Base-by-base conservation (phyloP, 169 alveolate genomes). In the Plasmodium sp. region DNA sequence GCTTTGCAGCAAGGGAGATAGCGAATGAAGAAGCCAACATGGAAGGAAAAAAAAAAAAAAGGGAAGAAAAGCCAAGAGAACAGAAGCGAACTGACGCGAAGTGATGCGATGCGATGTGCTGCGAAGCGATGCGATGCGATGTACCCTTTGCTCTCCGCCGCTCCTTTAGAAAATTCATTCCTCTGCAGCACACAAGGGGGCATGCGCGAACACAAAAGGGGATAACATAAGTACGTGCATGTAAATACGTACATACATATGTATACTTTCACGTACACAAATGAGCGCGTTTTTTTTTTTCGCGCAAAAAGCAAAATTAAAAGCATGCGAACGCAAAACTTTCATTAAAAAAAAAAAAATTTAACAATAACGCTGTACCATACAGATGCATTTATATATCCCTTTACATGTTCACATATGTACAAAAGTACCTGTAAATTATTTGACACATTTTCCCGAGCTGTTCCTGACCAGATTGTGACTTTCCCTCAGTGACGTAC, bases 101-200 rank as follows among this genome's bases (percentile, higher is more conserved):
- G 27, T 27, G 10, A n/a, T 36, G 0, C 41, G 2, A 36, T 0
- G 41, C 1, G 41, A 36, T 36, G 41, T n/a, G n/a, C n/a, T n/a
- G n/a, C n/a, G n/a, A n/a, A n/a, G n/a, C 4, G 41, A 36, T 36
- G 5, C 41, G 2, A 36, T 36, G 41, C 41, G 41, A 36, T 45
- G 85, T 85, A 85, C 93, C 93, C 93, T 85, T 85, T 85, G 16
- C 84, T 85, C 93, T 85, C 93, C 81, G 14, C n/a, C 22, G 34
- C 48, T 43, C 33, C 31, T 31, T 39, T 84, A 67, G 34, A 45
- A 71, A 73, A 22, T 84, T 73, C 48, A 43, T 39, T 39, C 14
- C 45, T 14, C 74, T 6, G 14, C n/a, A 18, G 56, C 51, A 56
- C 83, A 71, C 73, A 12, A 9, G n/a, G 16, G 16, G 45, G 67